phyloP scores from a whole-genome alignment of 805 yeast genomes.

The Saccharomycopsis schoenii region DNA sequence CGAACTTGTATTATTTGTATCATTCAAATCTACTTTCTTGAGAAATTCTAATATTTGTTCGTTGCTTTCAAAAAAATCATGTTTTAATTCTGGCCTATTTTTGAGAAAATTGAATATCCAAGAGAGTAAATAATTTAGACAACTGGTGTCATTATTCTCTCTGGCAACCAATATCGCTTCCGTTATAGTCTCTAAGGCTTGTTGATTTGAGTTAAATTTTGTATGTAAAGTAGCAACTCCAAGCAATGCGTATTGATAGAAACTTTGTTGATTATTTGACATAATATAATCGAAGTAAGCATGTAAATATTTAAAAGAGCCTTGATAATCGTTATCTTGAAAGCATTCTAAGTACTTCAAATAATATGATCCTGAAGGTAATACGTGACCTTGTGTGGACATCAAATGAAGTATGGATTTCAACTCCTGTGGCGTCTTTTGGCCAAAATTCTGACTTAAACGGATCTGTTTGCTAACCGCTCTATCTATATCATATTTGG shows the following conservation, averaged over 20 bases:
- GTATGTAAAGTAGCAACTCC: conserved; percentile 65
- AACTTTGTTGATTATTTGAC: conserved; percentile 49
- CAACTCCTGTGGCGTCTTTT: conserved; percentile 34
- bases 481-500: conserved; percentile 41
- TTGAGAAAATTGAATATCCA: conserved; percentile 68
- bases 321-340: conserved; percentile 48
- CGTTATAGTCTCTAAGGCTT: conserved; percentile 70
- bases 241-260: conserved; percentile 69
- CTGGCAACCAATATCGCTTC: conserved; percentile 85
- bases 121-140: conserved; percentile 60
- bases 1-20: conserved; percentile 26
- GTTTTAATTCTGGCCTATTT: conserved; percentile 49
- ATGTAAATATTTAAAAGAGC: conserved; percentile 44
- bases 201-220: conserved; percentile 51
- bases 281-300: conserved; percentile 69
- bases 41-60: conserved; percentile 60
- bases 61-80: conserved; percentile 44
- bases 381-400: conserved; percentile 33
- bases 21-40: conserved; percentile 38
- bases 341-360: conserved; percentile 52
- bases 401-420: conserved; percentile 33
- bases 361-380: conserved; percentile 40
- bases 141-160: conserved; percentile 66
- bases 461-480: conserved; percentile 45
- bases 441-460: conserved; percentile 41